A percentile compares a stretch with the other conserved stretches of the same genome.
Evolutionary conservation across 2,329 filamentous ascomycete genomes (phyloP).

Genomic region (Trichoderma endophyticum): DNA sequence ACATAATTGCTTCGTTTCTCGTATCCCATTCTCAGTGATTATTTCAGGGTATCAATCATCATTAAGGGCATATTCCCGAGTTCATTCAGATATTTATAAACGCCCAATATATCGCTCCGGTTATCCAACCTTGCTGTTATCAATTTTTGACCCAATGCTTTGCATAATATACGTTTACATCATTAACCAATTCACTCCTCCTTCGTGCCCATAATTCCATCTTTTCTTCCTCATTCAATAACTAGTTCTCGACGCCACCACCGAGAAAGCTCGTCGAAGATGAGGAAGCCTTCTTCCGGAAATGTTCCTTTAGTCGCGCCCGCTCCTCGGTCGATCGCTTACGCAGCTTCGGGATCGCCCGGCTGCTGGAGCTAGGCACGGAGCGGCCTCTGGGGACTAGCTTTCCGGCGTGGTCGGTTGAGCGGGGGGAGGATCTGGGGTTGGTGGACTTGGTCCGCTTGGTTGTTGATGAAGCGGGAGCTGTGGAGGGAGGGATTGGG

Average conservation of each 20-base stretch:
- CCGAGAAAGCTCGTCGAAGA: not conserved
- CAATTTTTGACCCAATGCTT: not conserved
- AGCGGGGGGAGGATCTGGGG: conserved; percentile 17
- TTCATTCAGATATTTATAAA: not conserved
- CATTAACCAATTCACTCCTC: not conserved
- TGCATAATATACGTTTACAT: not conserved
- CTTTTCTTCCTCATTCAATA: not conserved
- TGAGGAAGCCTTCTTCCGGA: conserved; percentile 24
- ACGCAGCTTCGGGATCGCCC: conserved; percentile 17
- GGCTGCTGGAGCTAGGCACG: conserved; percentile 16
- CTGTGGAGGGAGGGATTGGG: not conserved
- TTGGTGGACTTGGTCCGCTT: conserved; percentile 18
- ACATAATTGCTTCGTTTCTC: not conserved
- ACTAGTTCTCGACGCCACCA: not conserved
- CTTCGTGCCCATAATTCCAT: not conserved
- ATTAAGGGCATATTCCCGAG: not conserved
- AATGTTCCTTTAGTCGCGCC: conserved; percentile 28
- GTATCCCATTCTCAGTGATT: not conserved
- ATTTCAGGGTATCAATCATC: not conserved
- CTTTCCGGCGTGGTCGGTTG: conserved; percentile 26
- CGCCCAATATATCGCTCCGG: not conserved
- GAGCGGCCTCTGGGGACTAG: conserved; percentile 21
- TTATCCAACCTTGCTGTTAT: not conserved
- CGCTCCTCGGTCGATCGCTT: conserved; percentile 25
- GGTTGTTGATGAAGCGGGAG: not conserved